Conservation (phyloP, 441 rosid species). For the Erodium trifolium region DNA sequence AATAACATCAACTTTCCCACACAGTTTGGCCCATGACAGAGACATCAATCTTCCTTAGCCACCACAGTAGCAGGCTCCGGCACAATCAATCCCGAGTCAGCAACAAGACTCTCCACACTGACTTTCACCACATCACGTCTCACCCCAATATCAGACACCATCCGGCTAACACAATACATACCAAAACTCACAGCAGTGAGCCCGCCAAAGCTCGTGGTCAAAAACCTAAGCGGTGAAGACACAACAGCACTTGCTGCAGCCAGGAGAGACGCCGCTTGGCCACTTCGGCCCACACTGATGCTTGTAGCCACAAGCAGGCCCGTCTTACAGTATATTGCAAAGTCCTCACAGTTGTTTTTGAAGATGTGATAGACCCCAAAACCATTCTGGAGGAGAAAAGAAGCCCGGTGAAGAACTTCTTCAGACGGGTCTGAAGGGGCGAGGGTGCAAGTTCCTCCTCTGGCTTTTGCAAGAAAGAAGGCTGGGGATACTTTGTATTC, state of each 20-base stretch:
- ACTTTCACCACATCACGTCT: slow-evolving; percentile 39
- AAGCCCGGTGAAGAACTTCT: slow-evolving; percentile 52
- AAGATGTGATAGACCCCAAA: slow-evolving; percentile 68
- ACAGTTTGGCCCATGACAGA: neutral
- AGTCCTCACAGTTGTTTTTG: slow-evolving; percentile 79
- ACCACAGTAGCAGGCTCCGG: slow-evolving; percentile 9
- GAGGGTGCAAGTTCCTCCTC: slow-evolving; percentile 90
- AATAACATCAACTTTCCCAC: neutral
- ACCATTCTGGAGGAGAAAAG: slow-evolving; percentile 60
- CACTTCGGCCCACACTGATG: neutral
- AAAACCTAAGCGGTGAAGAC: neutral
- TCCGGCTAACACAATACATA: slow-evolving; percentile 41
- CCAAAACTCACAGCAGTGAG: slow-evolving; percentile 27
- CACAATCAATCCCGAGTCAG: slow-evolving; percentile 13
- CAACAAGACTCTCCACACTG: slow-evolving; percentile 44
- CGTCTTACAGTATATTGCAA: slow-evolving; percentile 81
- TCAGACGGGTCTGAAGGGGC: slow-evolving; percentile 52
- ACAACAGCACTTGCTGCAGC: neutral
- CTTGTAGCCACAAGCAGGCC: slow-evolving; percentile 42
- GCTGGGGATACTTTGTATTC: slow-evolving; percentile 68
- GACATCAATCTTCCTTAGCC: neutral
- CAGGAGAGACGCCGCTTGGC: neutral
- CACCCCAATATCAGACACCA: slow-evolving; percentile 35
- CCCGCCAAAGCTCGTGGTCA: neutral
- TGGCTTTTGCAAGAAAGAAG: slow-evolving; percentile 70